phyloP scores from a whole-genome alignment of 1,139 yeast species.

The Kluyveromyces sp. region DNA sequence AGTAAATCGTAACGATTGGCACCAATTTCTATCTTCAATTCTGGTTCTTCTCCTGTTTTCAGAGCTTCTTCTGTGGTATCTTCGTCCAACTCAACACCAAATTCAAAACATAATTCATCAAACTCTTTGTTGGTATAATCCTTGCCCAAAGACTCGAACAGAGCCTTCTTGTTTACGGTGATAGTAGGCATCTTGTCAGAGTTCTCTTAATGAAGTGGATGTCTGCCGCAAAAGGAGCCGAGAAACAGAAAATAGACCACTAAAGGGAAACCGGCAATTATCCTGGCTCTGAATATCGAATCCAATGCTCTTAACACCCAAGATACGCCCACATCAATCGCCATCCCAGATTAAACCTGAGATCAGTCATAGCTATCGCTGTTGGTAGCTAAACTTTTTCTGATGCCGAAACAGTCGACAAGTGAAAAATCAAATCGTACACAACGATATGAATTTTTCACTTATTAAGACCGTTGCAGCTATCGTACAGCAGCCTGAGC shows the following conservation, averaged over 20 bases:
- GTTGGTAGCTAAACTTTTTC: neutral
- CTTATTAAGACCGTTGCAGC: no score
- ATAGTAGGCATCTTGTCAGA: slow-evolving; percentile 75
- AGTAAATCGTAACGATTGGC: slow-evolving; percentile 98
- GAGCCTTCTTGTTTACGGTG: slow-evolving; percentile 88
- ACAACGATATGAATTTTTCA: neutral
- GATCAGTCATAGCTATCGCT: no score
- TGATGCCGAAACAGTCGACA: neutral
- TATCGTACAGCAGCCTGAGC: no score
- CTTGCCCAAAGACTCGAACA: slow-evolving; percentile 74
- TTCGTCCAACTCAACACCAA: slow-evolving; percentile 96
- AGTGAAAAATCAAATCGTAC: neutral
- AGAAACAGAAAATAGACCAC: no score
- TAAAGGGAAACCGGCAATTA: no score
- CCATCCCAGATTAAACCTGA: no score
- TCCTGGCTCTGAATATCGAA: no score
- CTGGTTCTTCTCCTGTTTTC: slow-evolving; percentile 83
- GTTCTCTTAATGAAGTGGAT: neutral
- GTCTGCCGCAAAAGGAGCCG: neutral
- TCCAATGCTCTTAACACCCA: no score
- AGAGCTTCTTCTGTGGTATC: slow-evolving; percentile 75
- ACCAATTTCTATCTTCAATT: slow-evolving; percentile 91
- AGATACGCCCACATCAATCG: no score
- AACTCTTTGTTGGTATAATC: slow-evolving; percentile 84
- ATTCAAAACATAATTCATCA: slow-evolving; percentile 94